A percentile compares a stretch with the other conserved stretches of the same genome.
Evolutionary conservation across 495 filamentous ascomycete genomes (phyloP).

Genomic region (Podospora pseudoanserina): DNA sequence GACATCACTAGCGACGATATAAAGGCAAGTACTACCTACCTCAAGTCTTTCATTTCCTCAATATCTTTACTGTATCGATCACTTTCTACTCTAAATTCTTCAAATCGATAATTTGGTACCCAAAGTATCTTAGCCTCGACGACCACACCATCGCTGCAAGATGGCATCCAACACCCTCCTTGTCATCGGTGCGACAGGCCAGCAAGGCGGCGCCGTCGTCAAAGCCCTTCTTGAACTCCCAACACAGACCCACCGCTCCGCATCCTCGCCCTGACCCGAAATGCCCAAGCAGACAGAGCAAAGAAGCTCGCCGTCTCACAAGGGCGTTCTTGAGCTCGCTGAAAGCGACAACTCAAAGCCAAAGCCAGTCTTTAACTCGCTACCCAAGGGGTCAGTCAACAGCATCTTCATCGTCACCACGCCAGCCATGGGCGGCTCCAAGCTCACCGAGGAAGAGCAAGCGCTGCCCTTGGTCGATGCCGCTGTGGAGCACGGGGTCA

Average conservation of each 20-base stretch:
- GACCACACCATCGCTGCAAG: not conserved
- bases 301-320: slow-evolving; percentile 43
- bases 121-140: too few relatives aligned
- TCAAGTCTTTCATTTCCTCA: too few relatives aligned
- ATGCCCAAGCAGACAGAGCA: slow-evolving; percentile 51
- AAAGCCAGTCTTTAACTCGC: slow-evolving; percentile 49
- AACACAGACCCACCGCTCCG: slow-evolving; percentile 40
- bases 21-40: not conserved
- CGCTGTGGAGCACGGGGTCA: slow-evolving; percentile 41
- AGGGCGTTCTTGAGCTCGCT: slow-evolving; percentile 47
- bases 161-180: slow-evolving; percentile 24
- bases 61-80: too few relatives aligned
- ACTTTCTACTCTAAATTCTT: too few relatives aligned
- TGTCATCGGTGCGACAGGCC: slow-evolving; percentile 67
- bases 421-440: slow-evolving; percentile 24
- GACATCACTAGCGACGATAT: not conserved
- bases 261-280: slow-evolving; percentile 68
- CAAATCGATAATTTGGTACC: too few relatives aligned
- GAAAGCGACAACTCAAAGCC: slow-evolving; percentile 55
- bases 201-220: slow-evolving; percentile 65
- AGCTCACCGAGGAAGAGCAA: slow-evolving; percentile 53
- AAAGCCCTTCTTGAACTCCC: slow-evolving; percentile 49
- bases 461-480: slow-evolving; percentile 61
- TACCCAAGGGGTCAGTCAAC: slow-evolving; percentile 40
- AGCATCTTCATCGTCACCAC: slow-evolving; percentile 52